A percentile compares a stretch with the other conserved stretches of the same genome.
Conservation (phyloP, 495 filamentous ascomycete species). For the Thermochaetoides thermophila region DNA sequence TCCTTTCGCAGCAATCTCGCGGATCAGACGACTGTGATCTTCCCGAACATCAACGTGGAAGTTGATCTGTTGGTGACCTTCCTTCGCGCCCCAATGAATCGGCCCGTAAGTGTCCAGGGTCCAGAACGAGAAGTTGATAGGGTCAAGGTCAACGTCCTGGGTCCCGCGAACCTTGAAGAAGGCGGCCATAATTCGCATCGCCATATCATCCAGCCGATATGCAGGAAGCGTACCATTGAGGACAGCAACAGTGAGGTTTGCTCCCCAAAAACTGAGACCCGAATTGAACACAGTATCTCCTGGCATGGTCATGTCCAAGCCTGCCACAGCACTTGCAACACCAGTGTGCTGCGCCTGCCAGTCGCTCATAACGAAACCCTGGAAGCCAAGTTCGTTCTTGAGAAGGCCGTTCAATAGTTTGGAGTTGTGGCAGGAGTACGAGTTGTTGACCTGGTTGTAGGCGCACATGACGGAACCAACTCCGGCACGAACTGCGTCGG, state of each 20-base stretch:
- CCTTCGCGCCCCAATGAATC: slow-evolving; percentile 42
- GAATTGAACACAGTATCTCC: slow-evolving; percentile 67
- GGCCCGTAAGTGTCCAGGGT: slow-evolving; percentile 60
- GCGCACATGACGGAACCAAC: slow-evolving; percentile 87
- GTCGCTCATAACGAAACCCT: slow-evolving; percentile 86
- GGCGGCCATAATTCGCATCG: slow-evolving; percentile 78
- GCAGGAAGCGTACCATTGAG: slow-evolving; percentile 83
- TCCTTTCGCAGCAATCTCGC: slow-evolving; percentile 58
- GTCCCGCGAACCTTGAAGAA: slow-evolving; percentile 87
- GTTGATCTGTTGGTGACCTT: slow-evolving; percentile 60
- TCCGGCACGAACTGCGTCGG: slow-evolving; percentile 35
- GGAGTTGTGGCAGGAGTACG: slow-evolving; percentile 72
- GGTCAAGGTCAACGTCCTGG: slow-evolving; percentile 43
- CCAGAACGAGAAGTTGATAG: slow-evolving; percentile 84
- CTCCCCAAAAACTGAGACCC: slow-evolving; percentile 65
- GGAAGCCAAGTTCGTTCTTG: slow-evolving; percentile 86
- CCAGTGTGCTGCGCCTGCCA: slow-evolving; percentile 83
- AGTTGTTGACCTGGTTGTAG: slow-evolving; percentile 86
- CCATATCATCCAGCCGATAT: slow-evolving; percentile 91
- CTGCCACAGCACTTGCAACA: slow-evolving; percentile 61
- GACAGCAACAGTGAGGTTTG: slow-evolving; percentile 69
- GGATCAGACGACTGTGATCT: slow-evolving; percentile 56
- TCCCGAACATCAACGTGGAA: slow-evolving; percentile 69
- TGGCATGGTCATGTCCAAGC: slow-evolving; percentile 92
- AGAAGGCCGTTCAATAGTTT: slow-evolving; percentile 67